Evolutionary conservation across 768 basidiomycete species (phyloP).

Genomic region (Boletus subparvulus): DNA sequence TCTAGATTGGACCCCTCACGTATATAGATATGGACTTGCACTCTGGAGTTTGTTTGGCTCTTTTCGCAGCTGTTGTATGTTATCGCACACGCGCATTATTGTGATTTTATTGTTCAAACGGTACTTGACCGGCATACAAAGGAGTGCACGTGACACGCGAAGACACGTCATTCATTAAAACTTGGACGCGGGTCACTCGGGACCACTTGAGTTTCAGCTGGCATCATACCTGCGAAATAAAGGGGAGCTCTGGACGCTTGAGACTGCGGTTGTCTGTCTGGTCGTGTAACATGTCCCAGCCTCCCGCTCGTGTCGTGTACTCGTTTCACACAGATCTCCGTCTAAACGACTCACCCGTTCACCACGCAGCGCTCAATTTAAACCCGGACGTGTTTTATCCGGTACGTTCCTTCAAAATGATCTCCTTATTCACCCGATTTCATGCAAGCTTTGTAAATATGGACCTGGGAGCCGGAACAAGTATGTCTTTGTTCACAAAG

Average conservation of each 20-base stretch:
- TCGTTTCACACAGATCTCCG: constrained; percentile 13
- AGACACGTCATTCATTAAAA: too few relatives aligned
- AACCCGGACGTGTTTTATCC: constrained; percentile 7
- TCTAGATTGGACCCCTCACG: constrained; percentile 22
- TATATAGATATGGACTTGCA: constrained; percentile 33
- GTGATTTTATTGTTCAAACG: constrained; percentile 13
- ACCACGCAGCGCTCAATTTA: not conserved
- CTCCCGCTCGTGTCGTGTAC: not conserved
- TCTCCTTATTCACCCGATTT: not conserved
- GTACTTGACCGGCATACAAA: not conserved
- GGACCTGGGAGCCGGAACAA: not conserved
- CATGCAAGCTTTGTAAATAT: constrained; percentile 3
- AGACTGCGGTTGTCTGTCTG: not conserved
- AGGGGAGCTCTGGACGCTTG: not conserved
- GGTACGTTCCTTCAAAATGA: not conserved
- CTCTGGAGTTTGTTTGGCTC: constrained; percentile 21
- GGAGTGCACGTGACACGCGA: constrained; percentile 13
- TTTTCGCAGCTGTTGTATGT: constrained; percentile 22
- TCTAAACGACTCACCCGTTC: constrained; percentile 4
- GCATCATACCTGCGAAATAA: not conserved
- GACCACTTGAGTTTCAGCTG: not conserved
- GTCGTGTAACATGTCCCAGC: not conserved
- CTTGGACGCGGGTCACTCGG: not conserved
- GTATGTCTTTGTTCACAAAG: not conserved
- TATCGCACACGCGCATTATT: constrained; percentile 13